A percentile compares a stretch with the other conserved stretches of the same genome.
Evolutionary conservation across 768 basidiomycete genomes (phyloP).

Genomic region (Dentipellis fragilis): DNA sequence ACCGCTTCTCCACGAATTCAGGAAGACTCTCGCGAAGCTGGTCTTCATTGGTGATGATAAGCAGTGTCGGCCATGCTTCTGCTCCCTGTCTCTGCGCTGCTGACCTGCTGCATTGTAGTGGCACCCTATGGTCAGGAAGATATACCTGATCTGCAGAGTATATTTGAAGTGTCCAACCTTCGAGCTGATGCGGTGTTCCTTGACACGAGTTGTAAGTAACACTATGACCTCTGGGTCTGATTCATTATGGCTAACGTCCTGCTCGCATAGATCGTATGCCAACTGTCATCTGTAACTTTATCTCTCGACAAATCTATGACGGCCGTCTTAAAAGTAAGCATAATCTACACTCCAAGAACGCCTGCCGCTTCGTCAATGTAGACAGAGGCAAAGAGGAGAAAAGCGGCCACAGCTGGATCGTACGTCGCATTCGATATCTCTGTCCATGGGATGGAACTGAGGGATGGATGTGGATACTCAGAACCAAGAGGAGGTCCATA

Average conservation of each 20-base stretch:
- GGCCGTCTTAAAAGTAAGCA: slow-evolving; percentile 18
- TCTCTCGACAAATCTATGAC: slow-evolving; percentile 23
- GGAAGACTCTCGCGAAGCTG: slow-evolving; percentile 16
- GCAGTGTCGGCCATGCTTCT: slow-evolving; percentile 20
- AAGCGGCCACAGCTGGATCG: slow-evolving; percentile 25
- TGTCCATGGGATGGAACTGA: too few relatives aligned
- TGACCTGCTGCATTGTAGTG: slow-evolving; percentile 15
- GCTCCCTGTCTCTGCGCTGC: slow-evolving; percentile 1
- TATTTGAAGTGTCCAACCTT: slow-evolving; percentile 25
- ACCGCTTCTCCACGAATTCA: slow-evolving; percentile 19
- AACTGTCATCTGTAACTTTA: slow-evolving; percentile 20
- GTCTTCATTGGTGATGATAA: slow-evolving; percentile 24
- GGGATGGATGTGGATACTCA: background rate
- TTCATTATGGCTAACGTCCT: background rate
- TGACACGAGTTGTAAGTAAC: slow-evolving; percentile 24
- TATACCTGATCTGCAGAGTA: slow-evolving; percentile 18
- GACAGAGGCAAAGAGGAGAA: slow-evolving; percentile 21
- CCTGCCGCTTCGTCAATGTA: slow-evolving; percentile 31
- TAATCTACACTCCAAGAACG: background rate
- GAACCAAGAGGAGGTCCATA: slow-evolving; percentile 16
- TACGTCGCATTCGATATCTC: slow-evolving; percentile 7
- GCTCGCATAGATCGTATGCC: slow-evolving; percentile 26
- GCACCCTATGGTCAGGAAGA: slow-evolving; percentile 25
- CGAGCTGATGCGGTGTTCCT: slow-evolving; percentile 18
- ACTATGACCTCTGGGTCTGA: background rate